Base-by-base conservation (phyloP, 1,284 basidiomycete genomes). In the Fomitopsis schrenkii region DNA sequence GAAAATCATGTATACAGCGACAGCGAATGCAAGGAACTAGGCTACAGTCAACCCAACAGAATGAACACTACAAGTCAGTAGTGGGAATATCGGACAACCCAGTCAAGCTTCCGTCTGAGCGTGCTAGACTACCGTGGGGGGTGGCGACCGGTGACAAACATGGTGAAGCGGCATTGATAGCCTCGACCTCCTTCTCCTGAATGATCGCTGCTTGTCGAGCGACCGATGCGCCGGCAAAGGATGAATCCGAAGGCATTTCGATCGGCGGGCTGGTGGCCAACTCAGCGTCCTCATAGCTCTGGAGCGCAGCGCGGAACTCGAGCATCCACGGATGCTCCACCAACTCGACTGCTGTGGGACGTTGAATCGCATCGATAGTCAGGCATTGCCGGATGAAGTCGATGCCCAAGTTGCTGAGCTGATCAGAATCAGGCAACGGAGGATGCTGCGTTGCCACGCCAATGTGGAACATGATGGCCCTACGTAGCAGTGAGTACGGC, bases 391-490 rank as follows among this genome's bases (percentile, higher is more conserved):
- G 89, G 74, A 98, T 95, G 74, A 99, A 99, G 74, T 91, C 90
- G 72, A 98, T 97, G 33, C 97, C 97, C 53, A 91, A 74, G 45
- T 91, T 88, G 69, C 93, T 93, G 44, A 99, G 85, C 76, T 99
- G 94, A 57, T 87, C 86, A 3, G 93, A 85, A 64, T 98, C 95
- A 1, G 97, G 97, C 14, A 99, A 78, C 2, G 95, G 96, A 8
- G 97, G 97, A 71, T 97, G 95, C 71, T 99, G 93, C 7, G 95
- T 97, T 1, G 97, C 94, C 61, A 98, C 95, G 57, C 97, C 96
- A 57, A 98, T 98, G 73, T 98, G 96, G 83, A 98, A 98, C 96
- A 98, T 98, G 77, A 98, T 97, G 5, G 95, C 95, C 94, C 94
- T 94, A 60, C 35, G 55, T 60, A 55, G 22, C 36, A 61, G 14